Conservation (phyloP, 2,329 filamentous ascomycete genomes). For the Fusarium subglutinans region DNA sequence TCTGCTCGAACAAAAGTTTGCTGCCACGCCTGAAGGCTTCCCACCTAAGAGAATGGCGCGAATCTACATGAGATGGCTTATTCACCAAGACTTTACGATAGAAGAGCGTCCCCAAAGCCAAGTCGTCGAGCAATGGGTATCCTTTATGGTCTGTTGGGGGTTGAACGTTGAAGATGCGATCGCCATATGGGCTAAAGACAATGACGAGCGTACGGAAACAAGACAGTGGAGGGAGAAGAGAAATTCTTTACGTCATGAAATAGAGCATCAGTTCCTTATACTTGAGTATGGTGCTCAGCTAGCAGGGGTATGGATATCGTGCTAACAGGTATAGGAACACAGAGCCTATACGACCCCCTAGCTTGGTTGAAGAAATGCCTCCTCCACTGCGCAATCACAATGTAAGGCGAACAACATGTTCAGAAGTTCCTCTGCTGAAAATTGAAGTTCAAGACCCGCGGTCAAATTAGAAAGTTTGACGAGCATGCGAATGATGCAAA, state of each 20-base stretch:
- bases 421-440: neutral
- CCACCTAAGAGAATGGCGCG: conserved; percentile 24
- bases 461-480: neutral
- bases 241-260: neutral
- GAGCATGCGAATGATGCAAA: neutral
- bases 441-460: no score
- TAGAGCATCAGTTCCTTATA: neutral
- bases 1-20: conserved; percentile 37
- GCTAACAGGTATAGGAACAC: neutral
- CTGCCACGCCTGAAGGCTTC: conserved; percentile 8
- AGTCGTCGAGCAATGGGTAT: neutral
- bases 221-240: neutral
- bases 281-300: neutral
- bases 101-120: neutral
- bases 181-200: neutral
- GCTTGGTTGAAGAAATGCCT: neutral
- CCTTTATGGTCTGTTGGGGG: neutral
- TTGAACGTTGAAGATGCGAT: neutral
- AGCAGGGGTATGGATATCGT: neutral
- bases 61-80: conserved; percentile 44
- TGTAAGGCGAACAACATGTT: neutral
- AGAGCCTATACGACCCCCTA: neutral
- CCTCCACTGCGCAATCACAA: neutral
- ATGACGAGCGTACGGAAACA: neutral
- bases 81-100: conserved; percentile 13